A percentile compares a stretch with the other conserved stretches of the same genome.
Evolutionary conservation across 2,329 filamentous ascomycete genomes (phyloP).

Genomic region (Epichloe aotearoae): DNA sequence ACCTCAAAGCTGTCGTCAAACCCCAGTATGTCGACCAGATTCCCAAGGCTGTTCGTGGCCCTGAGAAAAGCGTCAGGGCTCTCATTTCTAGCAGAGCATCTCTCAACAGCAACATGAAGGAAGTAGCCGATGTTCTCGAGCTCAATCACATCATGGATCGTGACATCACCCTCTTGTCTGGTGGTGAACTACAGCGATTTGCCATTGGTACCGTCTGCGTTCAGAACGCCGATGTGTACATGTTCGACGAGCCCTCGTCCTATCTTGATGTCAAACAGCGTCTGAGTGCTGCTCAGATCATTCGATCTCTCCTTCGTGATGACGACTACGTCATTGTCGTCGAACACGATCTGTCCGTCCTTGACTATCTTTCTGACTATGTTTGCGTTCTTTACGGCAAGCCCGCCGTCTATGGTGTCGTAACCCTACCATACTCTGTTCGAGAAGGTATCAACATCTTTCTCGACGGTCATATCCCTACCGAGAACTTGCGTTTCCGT

Average conservation of each 20-base stretch:
- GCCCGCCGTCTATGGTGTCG: constrained; percentile 93
- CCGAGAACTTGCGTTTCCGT: constrained; percentile 95
- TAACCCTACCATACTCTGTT: constrained; percentile 88
- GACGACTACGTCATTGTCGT: constrained; percentile 97
- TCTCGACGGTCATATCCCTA: constrained; percentile 94
- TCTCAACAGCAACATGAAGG: constrained; percentile 63
- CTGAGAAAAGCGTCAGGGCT: constrained; percentile 64
- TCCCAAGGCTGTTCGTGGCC: constrained; percentile 74
- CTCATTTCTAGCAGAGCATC: constrained; percentile 66
- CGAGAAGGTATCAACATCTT: constrained; percentile 99
- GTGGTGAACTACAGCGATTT: constrained; percentile 96
- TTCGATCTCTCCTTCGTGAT: constrained; percentile 75
- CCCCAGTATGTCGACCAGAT: constrained; percentile 99
- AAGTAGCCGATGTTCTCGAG: constrained; percentile 76
- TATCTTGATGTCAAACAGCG: constrained; percentile 99
- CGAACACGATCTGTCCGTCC: constrained; percentile 96
- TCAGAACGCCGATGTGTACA: constrained; percentile 94
- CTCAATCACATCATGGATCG: constrained; percentile 82
- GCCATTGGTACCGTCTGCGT: constrained; percentile 93
- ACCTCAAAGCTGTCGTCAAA: constrained; percentile 96
- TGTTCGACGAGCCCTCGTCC: constrained; percentile 99
- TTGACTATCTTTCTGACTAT: constrained; percentile 97
- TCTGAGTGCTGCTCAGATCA: constrained; percentile 81
- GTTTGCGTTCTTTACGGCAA: constrained; percentile 94
- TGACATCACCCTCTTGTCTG: constrained; percentile 80